These are phyloP conservation scores for Omphalotus guepiniiformis DNA, from an alignment of 768 basidiomycete species.

Conservation along the genomic window DNA sequence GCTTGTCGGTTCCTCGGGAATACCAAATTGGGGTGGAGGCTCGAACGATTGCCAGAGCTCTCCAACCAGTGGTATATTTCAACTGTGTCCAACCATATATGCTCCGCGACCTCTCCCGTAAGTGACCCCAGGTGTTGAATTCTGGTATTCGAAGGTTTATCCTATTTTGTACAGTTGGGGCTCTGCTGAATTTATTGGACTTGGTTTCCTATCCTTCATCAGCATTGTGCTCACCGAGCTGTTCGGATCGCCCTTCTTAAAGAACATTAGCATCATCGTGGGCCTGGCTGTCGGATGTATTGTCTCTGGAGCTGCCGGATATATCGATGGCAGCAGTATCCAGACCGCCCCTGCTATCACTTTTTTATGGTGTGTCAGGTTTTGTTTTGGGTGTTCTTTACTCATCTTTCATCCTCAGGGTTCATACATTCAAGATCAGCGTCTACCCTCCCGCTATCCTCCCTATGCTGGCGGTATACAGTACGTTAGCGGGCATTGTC, in stretches of 20 bases:
- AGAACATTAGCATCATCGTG: conserved; percentile 74
- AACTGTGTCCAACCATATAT: conserved; percentile 64
- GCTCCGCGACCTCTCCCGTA: conserved; percentile 67
- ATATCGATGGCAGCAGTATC: conserved; percentile 66
- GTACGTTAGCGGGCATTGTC: conserved; percentile 10
- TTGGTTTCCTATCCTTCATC: conserved; percentile 80
- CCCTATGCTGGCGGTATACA: conserved; percentile 37
- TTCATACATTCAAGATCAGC: conserved; percentile 68
- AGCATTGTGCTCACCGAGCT: conserved; percentile 76
- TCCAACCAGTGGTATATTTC: conserved; percentile 63
- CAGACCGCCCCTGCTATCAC: conserved; percentile 70
- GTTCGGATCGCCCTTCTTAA: conserved; percentile 82
- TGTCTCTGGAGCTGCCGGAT: conserved; percentile 74
- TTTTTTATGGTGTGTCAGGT: conserved; percentile 58
- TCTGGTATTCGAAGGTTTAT: background rate
- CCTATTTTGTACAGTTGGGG: conserved; percentile 51
- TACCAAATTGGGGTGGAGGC: conserved; percentile 81
- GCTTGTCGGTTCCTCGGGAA: conserved; percentile 69
- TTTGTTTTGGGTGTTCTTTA: background rate
- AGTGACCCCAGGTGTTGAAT: conserved; percentile 15
- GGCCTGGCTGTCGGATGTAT: conserved; percentile 76
- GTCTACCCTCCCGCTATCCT: conserved; percentile 68
- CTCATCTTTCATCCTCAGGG: conserved; percentile 34
- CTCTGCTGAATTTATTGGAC: conserved; percentile 77
- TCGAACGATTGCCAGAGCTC: conserved; percentile 61